A percentile compares a stretch with the other conserved stretches of the same genome.
phyloP scores from a whole-genome alignment of 139 green algal genomes.

The Diplosphaera chodatii region DNA sequence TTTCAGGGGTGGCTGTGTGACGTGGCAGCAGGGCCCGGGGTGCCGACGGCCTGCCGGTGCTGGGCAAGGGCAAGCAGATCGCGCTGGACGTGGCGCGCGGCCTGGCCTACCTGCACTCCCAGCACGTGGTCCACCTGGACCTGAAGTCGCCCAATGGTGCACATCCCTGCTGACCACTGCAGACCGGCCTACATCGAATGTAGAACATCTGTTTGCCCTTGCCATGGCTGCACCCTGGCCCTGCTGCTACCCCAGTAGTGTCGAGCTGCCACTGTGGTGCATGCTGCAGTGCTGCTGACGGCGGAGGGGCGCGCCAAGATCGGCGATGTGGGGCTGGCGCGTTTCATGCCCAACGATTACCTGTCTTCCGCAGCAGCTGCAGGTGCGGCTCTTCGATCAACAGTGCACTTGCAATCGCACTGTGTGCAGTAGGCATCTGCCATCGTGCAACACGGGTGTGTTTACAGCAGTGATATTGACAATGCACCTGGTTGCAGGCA shows the following conservation, averaged over 20 bases:
- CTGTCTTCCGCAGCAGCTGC: conserved; percentile 2
- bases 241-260: no score
- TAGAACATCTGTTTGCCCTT: no score
- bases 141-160: conserved; percentile 25
- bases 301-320: conserved; percentile 21
- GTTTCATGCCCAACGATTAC: conserved; percentile 26
- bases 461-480: no score
- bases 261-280: no score
- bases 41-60: neutral
- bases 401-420: no score
- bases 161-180: no score
- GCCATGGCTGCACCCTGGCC: no score
- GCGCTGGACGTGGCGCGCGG: conserved; percentile 32
- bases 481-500: no score
- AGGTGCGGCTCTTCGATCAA: no score
- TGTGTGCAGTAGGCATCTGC: no score
- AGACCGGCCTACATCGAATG: no score
- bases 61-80: conserved; percentile 8
- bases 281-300: conserved; percentile 27
- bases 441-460: no score
- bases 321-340: conserved; percentile 37
- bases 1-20: neutral
- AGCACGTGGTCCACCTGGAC: conserved; percentile 16
- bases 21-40: neutral
- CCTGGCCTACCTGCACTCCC: conserved; percentile 23